phyloP scores from a whole-genome alignment of 768 basidiomycete species.

The Clitopilus hobsonii region DNA sequence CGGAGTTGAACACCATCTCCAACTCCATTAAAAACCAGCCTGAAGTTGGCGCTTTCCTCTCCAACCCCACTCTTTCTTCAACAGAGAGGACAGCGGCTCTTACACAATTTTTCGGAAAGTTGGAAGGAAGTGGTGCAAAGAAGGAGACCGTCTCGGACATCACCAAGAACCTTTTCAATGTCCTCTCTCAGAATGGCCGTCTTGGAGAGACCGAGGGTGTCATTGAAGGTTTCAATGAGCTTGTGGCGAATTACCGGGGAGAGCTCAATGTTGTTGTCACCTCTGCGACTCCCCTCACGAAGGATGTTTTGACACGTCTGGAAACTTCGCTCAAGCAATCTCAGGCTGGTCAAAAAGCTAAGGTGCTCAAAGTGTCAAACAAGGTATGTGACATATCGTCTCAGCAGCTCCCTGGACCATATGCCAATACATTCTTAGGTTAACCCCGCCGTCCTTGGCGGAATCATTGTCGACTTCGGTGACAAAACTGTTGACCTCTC shows the following conservation, averaged over 20 bases:
- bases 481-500: slow-evolving; percentile 98
- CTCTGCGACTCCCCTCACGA: slow-evolving; percentile 76
- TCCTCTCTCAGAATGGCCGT: slow-evolving; percentile 92
- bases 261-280: slow-evolving; percentile 93
- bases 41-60: slow-evolving; percentile 67
- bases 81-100: slow-evolving; percentile 73
- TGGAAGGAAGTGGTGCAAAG: slow-evolving; percentile 57
- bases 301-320: slow-evolving; percentile 69
- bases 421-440: too few species aligned
- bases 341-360: slow-evolving; percentile 80
- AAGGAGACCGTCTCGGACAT: slow-evolving; percentile 79
- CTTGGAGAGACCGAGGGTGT: slow-evolving; percentile 80
- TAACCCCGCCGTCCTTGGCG: slow-evolving; percentile 88
- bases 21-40: slow-evolving; percentile 62
- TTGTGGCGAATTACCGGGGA: slow-evolving; percentile 86
- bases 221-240: slow-evolving; percentile 87
- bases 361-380: slow-evolving; percentile 85
- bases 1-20: slow-evolving; percentile 72
- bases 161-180: slow-evolving; percentile 86
- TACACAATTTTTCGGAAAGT: slow-evolving; percentile 57
- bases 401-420: too few species aligned
- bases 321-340: slow-evolving; percentile 86
- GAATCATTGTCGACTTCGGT: slow-evolving; percentile 93
- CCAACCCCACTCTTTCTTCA: slow-evolving; percentile 87
- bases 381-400: too few species aligned